Base-by-base conservation (phyloP, 2,329 filamentous ascomycete genomes). In the Aspergillus persii region DNA sequence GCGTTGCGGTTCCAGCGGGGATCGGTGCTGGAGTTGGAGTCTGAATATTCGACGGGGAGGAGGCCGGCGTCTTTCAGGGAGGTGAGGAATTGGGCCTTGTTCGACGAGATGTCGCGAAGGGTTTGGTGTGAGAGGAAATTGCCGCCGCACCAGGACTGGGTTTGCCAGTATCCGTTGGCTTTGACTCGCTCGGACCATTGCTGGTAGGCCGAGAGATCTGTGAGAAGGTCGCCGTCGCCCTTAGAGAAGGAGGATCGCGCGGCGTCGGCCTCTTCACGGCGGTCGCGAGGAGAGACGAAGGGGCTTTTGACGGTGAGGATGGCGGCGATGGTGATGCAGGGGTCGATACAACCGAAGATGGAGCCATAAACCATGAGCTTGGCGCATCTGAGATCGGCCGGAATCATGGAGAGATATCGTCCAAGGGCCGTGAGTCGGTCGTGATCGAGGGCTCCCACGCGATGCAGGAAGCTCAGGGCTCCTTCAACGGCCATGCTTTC, bases 291-390 rank as follows among this genome's bases (percentile, higher is more conserved):
- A 0, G 90, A 90, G 3, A 96, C 76, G 71, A 99, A 99, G 0
- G 95, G 94, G 62, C 88, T 92, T 68, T 88, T 89, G 30, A 91
- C 89, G 57, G 92, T 97, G n/a, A 99, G 82, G 46, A 98, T 95
- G 8, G 93, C 89, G 2, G 95, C 91, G 62, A 98, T 93, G 2
- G 90, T 92, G 57, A 98, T 83, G 65, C 89, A 92, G 54, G 94
- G 87, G 68, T 96, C 92, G 6, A 98, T 83, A 70, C 94, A 98
- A 36, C 91, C 91, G 70, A 99, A 98, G 59, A 96, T 92, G 15
- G 92, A 89, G 5, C 95, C 95, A 70, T 96, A 96, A 3, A 99
- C 91, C 83, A 99, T 92, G 36, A 99, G 83, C 76, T 99, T 99
- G 50, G 91, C 92, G 73, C 92, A 96, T 30, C 94, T 87, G 51